Conservation (phyloP, 306 rosid species). For the Luffa aegyptiaca region DNA sequence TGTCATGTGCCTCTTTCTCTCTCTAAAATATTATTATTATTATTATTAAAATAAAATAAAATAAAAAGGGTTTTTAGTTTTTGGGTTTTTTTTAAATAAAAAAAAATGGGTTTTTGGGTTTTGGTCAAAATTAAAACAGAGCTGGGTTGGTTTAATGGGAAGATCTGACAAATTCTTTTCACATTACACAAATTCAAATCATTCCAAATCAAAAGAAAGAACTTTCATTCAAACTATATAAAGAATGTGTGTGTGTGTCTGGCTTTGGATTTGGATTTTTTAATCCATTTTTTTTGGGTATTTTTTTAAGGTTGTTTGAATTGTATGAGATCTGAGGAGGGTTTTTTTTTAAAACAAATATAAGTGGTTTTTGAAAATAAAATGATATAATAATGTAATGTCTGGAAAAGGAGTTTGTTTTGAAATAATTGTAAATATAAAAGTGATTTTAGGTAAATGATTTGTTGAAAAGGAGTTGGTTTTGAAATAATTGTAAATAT, state of each 20-base stretch:
- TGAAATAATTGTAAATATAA: neutral
- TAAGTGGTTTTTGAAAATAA: neutral
- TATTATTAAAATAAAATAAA: neutral
- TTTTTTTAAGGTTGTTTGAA: neutral
- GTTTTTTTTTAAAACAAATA: neutral
- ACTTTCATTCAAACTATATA: neutral
- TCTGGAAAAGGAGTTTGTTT: neutral
- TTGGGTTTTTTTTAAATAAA: neutral
- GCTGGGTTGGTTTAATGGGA: conserved; percentile 1
- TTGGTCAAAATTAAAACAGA: neutral
- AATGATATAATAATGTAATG: neutral
- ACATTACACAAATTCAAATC: conserved; percentile 19
- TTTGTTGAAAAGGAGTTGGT: neutral
- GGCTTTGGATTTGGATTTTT: neutral
- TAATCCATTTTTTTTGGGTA: neutral
- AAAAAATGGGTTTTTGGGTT: neutral
- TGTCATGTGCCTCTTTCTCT: conserved; percentile 32
- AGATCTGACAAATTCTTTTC: conserved; percentile 30
- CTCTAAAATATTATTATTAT: neutral
- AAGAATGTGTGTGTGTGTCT: conserved; percentile 17
- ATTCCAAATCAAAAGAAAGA: neutral
- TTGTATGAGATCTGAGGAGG: neutral
- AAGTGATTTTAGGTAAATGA: neutral
- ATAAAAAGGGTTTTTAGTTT: neutral
- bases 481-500: neutral